Evolutionary conservation across 108 stramenopile species (phyloP), one percentile per base, ranked within the genome.

Genomic region (Skeletonema marinoi): DNA sequence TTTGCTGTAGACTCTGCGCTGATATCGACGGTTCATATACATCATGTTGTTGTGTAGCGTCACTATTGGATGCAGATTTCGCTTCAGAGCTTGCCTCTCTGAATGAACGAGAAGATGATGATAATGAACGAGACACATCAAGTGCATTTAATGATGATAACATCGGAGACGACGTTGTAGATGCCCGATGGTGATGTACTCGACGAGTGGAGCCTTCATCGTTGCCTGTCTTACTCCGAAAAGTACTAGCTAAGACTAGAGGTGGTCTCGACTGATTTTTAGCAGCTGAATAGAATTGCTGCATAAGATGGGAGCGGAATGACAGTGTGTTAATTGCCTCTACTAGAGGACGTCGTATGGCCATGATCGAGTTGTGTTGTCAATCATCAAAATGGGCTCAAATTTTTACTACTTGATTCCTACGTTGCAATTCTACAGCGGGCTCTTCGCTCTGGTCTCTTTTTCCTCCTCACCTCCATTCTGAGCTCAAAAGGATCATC

Each of bases 221-320:
- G 6, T 48, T 31, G 66, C 10, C 42, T 9, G 59, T 4, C 32
- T 21, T 21, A 39, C 71, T 78, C 66, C 87, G 61, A 13, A 78
- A 76, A 6, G 86, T 78, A 46, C 77, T 39, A 33, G 39, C 56
- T 0, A 88, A 70, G 12, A 85, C 87, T 16, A 85, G 76, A 44
- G 91, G 91, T 8, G 91, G 85, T 13, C 88, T 74, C n/a, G 84
- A 83, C 61, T 86, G 85, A 16, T 30, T 73, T 46, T 80, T 58
- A 58, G 88, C 90, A 50, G 58, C 66, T 13, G 87, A 61, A 33
- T 80, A 85, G 75, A 90, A 89, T 65, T 92, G 89, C 66, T 94
- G 93, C 87, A 94, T 85, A 35, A 94, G 77, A 70, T 91, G 90
- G 10, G 93, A 94, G 9, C 93, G 90, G 73, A 94, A 94, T 25